Base-by-base conservation (phyloP, 306 rosid species). In the Vigna radiata region DNA sequence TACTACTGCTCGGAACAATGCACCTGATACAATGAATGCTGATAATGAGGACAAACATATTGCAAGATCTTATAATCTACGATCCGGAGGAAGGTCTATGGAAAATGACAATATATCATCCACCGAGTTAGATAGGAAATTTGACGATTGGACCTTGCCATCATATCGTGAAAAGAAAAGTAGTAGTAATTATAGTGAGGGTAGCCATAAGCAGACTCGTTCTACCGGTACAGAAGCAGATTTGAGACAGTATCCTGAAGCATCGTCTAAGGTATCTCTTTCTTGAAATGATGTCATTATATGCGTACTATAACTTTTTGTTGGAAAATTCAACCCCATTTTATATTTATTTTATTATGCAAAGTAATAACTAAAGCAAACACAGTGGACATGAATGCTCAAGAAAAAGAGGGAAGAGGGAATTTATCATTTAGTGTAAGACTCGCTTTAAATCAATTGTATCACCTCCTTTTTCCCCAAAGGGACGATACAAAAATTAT, bases 191-290 rank as follows among this genome's bases (percentile, higher is more conserved):
- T 49, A 47, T 73, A 43, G 50, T 31, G 83, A 82, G 76, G 86
- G 81, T 73, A 80, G 83, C 79, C 77, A 83, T 78, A 31, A 7
- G 65, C 75, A 61, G n/a, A 19, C n/a, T 61, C 80, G 1, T 33
- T 61, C 62, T 78, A 25, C 69, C 17, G 77, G 70, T 52, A 55
- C 44, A 50, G 81, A 69, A 39, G 77, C 74, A 79, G 65, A 79
- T 74, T 44, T 47, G 55, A 78, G 78, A 75, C 77, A 36, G 64
- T 29, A 49, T 83, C 50, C 70, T 56, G 84, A 63, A 15, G 71
- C 84, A 47, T 56, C 75, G 6, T 73, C 81, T 44, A 79, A 83
- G 87, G 87, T 83, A 64, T 52, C 70, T 68, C 49, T 69, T 58
- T 56, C 18, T 41, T 68, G n/a, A 12, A 37, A 14, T 19, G 55